These are phyloP conservation scores for Cladosporium austrohemisphaericum DNA, from an alignment of 2,329 filamentous ascomycete genomes.

Conservation along the genomic window DNA sequence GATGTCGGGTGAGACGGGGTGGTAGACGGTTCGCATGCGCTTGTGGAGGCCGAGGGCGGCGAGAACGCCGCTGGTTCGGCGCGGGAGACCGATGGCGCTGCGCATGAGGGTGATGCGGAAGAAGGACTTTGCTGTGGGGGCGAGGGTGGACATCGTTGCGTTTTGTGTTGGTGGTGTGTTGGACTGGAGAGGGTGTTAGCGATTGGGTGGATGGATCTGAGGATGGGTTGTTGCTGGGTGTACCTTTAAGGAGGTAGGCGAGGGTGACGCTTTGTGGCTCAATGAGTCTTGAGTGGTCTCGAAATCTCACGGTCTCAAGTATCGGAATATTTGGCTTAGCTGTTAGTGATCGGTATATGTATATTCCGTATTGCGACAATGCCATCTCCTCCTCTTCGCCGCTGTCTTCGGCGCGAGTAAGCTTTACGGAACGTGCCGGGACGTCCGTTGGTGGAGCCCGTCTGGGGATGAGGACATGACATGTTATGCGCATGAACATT, in stretches of 20 bases:
- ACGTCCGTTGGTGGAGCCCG: neutral
- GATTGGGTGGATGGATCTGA: neutral
- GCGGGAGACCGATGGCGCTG: slow-evolving; percentile 78
- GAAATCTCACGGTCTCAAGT: too few species aligned
- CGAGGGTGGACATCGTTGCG: slow-evolving; percentile 8
- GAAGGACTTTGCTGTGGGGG: slow-evolving; percentile 59
- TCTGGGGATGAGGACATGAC: slow-evolving; percentile 11
- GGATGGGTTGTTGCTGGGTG: neutral
- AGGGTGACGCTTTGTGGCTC: neutral
- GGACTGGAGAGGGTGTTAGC: neutral
- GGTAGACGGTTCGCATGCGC: slow-evolving; percentile 83
- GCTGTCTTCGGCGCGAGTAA: slow-evolving; percentile 7
- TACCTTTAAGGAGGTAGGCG: neutral
- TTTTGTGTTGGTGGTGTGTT: neutral
- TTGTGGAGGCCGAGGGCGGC: slow-evolving; percentile 79
- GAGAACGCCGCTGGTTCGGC: slow-evolving; percentile 74
- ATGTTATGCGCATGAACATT: too few species aligned
- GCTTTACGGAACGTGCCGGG: slow-evolving; percentile 8
- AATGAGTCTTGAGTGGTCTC: neutral
- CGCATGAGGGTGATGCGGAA: slow-evolving; percentile 91
- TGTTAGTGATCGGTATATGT: too few species aligned
- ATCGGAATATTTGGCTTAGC: too few species aligned
- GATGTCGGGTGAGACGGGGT: slow-evolving; percentile 73
- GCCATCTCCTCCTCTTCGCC: slow-evolving; percentile 5
- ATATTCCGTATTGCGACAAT: neutral